These are phyloP conservation scores for Stachybotrys echinatus DNA, from an alignment of 2,329 filamentous ascomycete genomes.

Conservation along the genomic window DNA sequence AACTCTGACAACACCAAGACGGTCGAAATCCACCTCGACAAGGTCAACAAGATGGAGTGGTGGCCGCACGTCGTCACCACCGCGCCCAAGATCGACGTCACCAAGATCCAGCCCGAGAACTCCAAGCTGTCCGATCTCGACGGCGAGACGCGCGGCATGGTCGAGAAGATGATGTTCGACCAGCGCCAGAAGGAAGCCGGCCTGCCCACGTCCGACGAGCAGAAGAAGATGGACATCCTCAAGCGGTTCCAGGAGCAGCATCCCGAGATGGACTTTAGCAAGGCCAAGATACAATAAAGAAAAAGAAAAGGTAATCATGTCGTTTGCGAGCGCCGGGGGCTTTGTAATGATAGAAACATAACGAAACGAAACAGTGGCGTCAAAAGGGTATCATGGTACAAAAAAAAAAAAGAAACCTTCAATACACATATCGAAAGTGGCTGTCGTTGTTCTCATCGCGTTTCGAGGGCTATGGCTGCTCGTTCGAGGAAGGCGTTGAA, in stretches of 20 bases:
- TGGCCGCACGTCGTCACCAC: conserved; percentile 87
- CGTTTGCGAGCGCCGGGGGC: not conserved
- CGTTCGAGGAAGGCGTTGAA: conserved; percentile 62
- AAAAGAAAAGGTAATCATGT: conserved; percentile 5
- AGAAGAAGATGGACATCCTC: conserved; percentile 89
- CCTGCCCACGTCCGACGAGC: conserved; percentile 84
- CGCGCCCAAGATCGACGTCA: conserved; percentile 89
- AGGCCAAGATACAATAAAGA: conserved; percentile 57
- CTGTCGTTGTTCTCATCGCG: conserved; percentile 19
- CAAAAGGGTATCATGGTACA: not conserved
- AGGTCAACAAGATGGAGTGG: conserved; percentile 96
- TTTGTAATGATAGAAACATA: not conserved
- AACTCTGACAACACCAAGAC: conserved; percentile 62
- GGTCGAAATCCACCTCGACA: conserved; percentile 85
- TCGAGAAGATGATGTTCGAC: conserved; percentile 99
- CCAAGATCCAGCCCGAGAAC: conserved; percentile 90
- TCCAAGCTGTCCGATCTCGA: conserved; percentile 89
- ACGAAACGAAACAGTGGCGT: conserved; percentile 1
- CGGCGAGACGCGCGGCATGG: conserved; percentile 91
- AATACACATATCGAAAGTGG: not conserved
- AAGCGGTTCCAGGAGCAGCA: conserved; percentile 85
- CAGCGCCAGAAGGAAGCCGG: conserved; percentile 95
- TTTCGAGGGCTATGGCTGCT: conserved; percentile 51
- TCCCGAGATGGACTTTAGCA: conserved; percentile 67
- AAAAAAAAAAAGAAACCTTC: conserved; percentile 1